A percentile compares a stretch with the other conserved stretches of the same genome.
Conservation (phyloP, 2,329 filamentous ascomycete species). For the Pezicula radicicola region DNA sequence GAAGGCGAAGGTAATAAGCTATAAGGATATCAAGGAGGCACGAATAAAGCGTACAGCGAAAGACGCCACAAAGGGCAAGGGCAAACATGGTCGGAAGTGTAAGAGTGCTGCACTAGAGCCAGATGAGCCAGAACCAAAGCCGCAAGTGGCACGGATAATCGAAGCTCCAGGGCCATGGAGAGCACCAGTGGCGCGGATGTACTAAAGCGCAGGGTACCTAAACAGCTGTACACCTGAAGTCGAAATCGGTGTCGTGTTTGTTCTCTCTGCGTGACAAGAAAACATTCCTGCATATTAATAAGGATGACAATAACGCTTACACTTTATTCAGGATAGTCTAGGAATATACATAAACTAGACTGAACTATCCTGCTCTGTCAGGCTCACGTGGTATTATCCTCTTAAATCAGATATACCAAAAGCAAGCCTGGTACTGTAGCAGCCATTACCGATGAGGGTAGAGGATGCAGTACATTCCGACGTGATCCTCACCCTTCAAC, state of each 20-base stretch:
- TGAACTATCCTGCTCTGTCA: slow-evolving; percentile 3
- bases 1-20: slow-evolving; percentile 24
- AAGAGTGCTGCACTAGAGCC: slow-evolving; percentile 33
- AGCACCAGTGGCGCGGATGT: slow-evolving; percentile 3
- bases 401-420: slow-evolving; percentile 4
- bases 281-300: too few species aligned
- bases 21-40: slow-evolving; percentile 25
- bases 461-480: slow-evolving; percentile 6
- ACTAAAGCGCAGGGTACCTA: slow-evolving; percentile 30
- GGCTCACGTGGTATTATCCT: slow-evolving; percentile 4
- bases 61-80: slow-evolving; percentile 12
- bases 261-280: too few species aligned
- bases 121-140: slow-evolving; percentile 45
- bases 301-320: too few species aligned
- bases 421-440: slow-evolving; percentile 2
- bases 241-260: too few species aligned
- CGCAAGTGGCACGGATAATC: slow-evolving; percentile 22
- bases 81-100: slow-evolving; percentile 6
- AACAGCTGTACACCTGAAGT: too few species aligned
- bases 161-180: neutral
- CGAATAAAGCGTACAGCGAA: slow-evolving; percentile 11
- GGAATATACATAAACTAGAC: slow-evolving; percentile 21
- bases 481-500: slow-evolving; percentile 4
- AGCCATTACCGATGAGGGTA: slow-evolving; percentile 2
- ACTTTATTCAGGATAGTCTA: slow-evolving; percentile 34